Evolutionary conservation across 2,329 filamentous ascomycete genomes (phyloP).

Genomic region (Aspergillus fischeri): DNA sequence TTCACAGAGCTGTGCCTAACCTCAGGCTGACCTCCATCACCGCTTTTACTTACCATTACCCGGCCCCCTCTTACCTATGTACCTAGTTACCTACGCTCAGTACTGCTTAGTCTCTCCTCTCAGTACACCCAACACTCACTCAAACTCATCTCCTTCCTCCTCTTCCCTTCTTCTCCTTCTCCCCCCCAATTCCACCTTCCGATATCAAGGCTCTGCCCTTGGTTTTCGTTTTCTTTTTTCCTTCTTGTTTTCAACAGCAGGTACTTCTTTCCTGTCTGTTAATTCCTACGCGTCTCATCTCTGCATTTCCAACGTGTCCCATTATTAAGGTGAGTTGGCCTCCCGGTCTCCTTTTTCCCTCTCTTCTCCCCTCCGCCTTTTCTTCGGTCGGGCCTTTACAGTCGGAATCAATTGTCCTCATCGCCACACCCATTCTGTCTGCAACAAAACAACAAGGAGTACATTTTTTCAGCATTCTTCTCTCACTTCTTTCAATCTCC

Average conservation of each 20-base stretch:
- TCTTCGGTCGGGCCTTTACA: conserved; percentile 16
- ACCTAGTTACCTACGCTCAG: not conserved
- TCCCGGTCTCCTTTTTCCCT: conserved; percentile 6
- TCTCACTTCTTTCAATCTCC: not conserved
- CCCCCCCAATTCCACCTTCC: conserved; percentile 11
- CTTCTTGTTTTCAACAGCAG: conserved; percentile 2
- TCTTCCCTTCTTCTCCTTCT: conserved; percentile 6
- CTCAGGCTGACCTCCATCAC: not conserved
- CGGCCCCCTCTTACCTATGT: not conserved
- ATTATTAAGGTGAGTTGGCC: conserved; percentile 5
- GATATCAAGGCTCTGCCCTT: conserved; percentile 20
- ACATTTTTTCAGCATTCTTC: not conserved
- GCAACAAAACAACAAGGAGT: not conserved
- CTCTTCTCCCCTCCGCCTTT: conserved; percentile 19
- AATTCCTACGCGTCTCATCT: conserved; percentile 1
- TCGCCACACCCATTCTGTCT: conserved; percentile 18
- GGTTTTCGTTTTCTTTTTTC: conserved; percentile 8
- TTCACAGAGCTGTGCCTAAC: not conserved
- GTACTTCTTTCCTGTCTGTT: conserved; percentile 4
- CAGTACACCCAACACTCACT: not conserved
- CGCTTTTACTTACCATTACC: not conserved
- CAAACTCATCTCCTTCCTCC: conserved; percentile 4
- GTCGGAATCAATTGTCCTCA: conserved; percentile 18
- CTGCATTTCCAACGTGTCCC: conserved; percentile 13
- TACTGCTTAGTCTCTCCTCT: not conserved